Conservation (phyloP, 306 rosid species). For the Castanospermum australe region DNA sequence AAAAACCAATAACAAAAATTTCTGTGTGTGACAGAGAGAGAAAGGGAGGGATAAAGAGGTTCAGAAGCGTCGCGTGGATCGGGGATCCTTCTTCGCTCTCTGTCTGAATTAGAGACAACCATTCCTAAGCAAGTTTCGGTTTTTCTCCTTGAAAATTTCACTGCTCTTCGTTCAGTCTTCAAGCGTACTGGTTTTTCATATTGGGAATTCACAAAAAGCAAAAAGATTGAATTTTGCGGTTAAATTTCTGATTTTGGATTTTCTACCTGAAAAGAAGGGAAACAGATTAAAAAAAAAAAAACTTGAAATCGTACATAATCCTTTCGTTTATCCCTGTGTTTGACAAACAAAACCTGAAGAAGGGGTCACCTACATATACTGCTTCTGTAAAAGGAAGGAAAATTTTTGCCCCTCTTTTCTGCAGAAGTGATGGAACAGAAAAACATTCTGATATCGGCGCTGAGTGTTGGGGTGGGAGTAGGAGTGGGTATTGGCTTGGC, state of each 20-base stretch:
- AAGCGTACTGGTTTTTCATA: background rate
- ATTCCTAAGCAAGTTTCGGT: background rate
- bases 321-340: background rate
- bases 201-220: background rate
- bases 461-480: constrained; percentile 75
- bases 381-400: background rate
- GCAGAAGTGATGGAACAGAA: constrained; percentile 63
- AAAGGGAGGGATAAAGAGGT: too few species aligned
- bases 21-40: too few species aligned
- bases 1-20: too few species aligned
- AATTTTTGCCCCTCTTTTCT: too few species aligned
- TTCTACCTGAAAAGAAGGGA: background rate
- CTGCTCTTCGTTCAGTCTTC: background rate
- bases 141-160: background rate
- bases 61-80: too few species aligned
- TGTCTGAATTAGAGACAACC: background rate
- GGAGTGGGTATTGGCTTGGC: constrained; percentile 86
- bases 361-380: background rate
- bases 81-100: background rate
- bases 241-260: background rate
- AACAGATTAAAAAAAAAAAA: background rate
- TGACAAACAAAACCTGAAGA: background rate
- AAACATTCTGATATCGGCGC: constrained; percentile 56
- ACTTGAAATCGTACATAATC: background rate
- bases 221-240: background rate